These are phyloP conservation scores for Adansonia gregorii DNA, from an alignment of 441 rosid species.

Conservation along the genomic window DNA sequence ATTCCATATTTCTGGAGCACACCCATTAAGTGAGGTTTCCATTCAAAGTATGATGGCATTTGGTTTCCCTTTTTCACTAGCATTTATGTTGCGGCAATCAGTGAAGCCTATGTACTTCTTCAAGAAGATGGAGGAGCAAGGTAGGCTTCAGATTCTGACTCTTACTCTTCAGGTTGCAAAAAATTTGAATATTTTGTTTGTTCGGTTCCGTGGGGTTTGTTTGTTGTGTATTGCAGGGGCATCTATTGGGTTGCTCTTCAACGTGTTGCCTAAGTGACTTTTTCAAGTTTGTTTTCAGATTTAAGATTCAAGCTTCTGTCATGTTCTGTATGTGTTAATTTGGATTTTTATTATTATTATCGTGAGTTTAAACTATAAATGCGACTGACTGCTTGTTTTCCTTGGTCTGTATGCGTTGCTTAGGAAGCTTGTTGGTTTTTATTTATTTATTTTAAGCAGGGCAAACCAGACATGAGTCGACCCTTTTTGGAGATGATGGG, in stretches of 20 bases:
- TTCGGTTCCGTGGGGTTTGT: slow-evolving; percentile 57
- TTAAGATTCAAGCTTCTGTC: neutral
- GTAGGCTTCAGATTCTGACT: slow-evolving; percentile 86
- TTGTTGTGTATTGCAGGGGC: slow-evolving; percentile 56
- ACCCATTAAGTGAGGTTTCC: slow-evolving; percentile 57
- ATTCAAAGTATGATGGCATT: slow-evolving; percentile 70
- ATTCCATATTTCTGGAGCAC: slow-evolving; percentile 47
- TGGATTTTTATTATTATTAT: too few relatives aligned
- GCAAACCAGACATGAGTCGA: too few relatives aligned
- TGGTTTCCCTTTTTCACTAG: slow-evolving; percentile 79
- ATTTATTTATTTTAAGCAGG: too few relatives aligned
- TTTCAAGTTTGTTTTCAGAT: neutral
- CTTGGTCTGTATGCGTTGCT: too few relatives aligned
- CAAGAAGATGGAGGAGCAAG: slow-evolving; percentile 86
- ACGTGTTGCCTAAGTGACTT: slow-evolving; percentile 35
- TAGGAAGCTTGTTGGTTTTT: too few relatives aligned
- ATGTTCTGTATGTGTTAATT: neutral
- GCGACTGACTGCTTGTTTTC: too few relatives aligned
- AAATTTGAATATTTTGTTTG: slow-evolving; percentile 64
- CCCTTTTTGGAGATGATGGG: neutral
- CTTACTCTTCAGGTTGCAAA: slow-evolving; percentile 75
- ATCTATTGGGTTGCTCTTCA: slow-evolving; percentile 50
- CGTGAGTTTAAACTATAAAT: too few relatives aligned
- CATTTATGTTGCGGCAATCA: slow-evolving; percentile 74
- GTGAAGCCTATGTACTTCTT: slow-evolving; percentile 85